phyloP scores from a whole-genome alignment of 2,329 filamentous ascomycete species.

The Phoma sp. region DNA sequence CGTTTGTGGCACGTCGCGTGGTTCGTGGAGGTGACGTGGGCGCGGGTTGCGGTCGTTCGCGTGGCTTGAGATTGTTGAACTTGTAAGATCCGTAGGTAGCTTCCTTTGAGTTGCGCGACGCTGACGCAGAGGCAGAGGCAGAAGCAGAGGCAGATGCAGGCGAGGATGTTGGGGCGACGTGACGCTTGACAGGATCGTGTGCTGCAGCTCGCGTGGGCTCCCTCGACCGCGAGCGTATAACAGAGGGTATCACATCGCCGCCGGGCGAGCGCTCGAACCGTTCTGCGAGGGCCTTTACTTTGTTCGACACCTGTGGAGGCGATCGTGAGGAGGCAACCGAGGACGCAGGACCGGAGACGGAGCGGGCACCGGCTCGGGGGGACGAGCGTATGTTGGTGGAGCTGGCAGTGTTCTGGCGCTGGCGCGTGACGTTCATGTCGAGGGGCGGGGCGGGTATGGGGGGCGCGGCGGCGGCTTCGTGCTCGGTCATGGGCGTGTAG shows the following conservation, averaged over 20 bases:
- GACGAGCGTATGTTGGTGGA: constrained; percentile 35
- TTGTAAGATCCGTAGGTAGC: constrained; percentile 43
- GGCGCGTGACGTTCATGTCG: constrained; percentile 32
- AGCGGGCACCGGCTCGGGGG: constrained; percentile 32
- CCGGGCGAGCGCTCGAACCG: constrained; percentile 45
- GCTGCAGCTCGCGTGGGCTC: constrained; percentile 24
- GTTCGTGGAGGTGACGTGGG: constrained; percentile 37
- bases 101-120: constrained; percentile 37
- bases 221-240: constrained; percentile 29
- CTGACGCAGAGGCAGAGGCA: constrained; percentile 38
- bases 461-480: constrained; percentile 16
- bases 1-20: constrained; percentile 34
- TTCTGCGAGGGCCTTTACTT: constrained; percentile 47
- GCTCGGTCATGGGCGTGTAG: constrained; percentile 21
- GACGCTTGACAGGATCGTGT: constrained; percentile 21
- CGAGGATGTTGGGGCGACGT: constrained; percentile 31
- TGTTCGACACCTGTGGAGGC: constrained; percentile 34
- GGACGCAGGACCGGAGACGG: constrained; percentile 40
- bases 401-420: constrained; percentile 33
- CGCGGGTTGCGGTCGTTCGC: constrained; percentile 45
- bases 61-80: constrained; percentile 46
- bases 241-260: constrained; percentile 26
- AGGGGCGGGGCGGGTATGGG: constrained; percentile 10
- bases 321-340: constrained; percentile 30
- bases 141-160: constrained; percentile 31